Evolutionary conservation across 345 rosid species (phyloP), one percentile per base, ranked within the genome.

Genomic region (Populus pruinosa): DNA sequence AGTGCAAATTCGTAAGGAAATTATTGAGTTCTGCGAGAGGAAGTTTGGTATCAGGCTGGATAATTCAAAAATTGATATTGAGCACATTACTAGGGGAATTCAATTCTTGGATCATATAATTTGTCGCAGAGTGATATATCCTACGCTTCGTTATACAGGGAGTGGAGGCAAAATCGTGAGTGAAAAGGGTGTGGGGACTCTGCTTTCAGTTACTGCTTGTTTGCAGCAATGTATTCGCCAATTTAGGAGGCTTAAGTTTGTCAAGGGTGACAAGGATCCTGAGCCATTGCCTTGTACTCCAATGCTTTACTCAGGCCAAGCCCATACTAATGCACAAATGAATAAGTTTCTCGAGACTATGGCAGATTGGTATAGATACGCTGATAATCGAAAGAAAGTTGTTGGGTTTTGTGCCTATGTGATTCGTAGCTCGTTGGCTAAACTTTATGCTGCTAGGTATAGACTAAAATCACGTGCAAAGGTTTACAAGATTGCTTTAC

Each of bases 341-440:
- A 96, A 96, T 80, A 96, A 93, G 86, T 91, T 93, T 83, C 97
- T 96, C 63, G 98, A 93, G 86, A 92, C 98, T 69, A 87, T 93
- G 93, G 99, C 99, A 79, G 98, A 96, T 80, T 96, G 99, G 97
- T 96, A 93, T 71, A 87, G 85, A 78, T 96, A 88, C 78, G 98
- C 98, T 39, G 99, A 96, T 81, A 96, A 96, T 50, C 87, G 97
- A 69, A 96, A 92, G 87, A 96, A 93, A 84, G 89, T 91, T 68
- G 93, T 96, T 75, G 97, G 94, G 5, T 96, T 96, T 90, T 93
- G 99, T 88, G 98, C 97, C 41, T 93, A 96, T 77, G 91, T 96
- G 33, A 89, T 96, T 69, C 90, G 98, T 78, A 92, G 98, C 83
- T 96, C 99, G 27, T 80, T 96, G 81, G 99, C 98, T 78, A 96